Base-by-base conservation (phyloP, 805 yeast genomes). In the Cyberlindnera lachancei region DNA sequence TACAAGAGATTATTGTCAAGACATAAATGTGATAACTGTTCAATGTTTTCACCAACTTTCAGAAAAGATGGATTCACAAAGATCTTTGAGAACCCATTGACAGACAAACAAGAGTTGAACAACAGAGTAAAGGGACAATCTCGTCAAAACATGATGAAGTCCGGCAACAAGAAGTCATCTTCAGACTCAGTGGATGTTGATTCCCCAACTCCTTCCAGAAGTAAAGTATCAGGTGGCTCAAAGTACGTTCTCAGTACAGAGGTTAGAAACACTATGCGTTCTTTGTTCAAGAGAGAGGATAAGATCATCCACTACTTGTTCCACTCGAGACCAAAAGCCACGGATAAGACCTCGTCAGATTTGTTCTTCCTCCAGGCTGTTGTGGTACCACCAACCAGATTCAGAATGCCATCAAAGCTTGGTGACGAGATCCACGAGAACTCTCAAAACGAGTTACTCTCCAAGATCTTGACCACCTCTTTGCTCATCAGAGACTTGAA, bases 401-500 rank as follows among this genome's bases (percentile, higher is more conserved):
- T 92, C 68, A 75, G 99, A 58, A 70, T 88, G 45, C 98, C 99
- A n/a, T 80, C 95, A 12, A 88, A 88, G 58, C 67, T 92, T 37
- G 98, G 98, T 35, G 99, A 92, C 35, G 96, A 86, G 56, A 73
- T 90, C 39, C 97, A 92, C 58, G 96, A 92, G 61, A 88, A 86
- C 57, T 64, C 92, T 29, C 95, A 87, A 63, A 94, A 92, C 58
- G 95, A 88, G 61, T 67, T 88, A 36, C 65, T 92, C 29, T 70
- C 92, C 16, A 81, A 78, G 48, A 71, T 94, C 32, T 66, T 92
- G 50, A 81, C 79, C 36, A 83, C 96, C 2, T 70, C 90, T 18
- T 59, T 87, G 40, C 61, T 80, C 32, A 90, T 92, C 38, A 75
- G 95, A 59, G 96, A 88, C 54, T 70, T 88, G 52, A 87, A 85